Evolutionary conservation across 2,329 filamentous ascomycete genomes (phyloP), one percentile per base, ranked within the genome.

Genomic region (Aspergillus spinulosporus): DNA sequence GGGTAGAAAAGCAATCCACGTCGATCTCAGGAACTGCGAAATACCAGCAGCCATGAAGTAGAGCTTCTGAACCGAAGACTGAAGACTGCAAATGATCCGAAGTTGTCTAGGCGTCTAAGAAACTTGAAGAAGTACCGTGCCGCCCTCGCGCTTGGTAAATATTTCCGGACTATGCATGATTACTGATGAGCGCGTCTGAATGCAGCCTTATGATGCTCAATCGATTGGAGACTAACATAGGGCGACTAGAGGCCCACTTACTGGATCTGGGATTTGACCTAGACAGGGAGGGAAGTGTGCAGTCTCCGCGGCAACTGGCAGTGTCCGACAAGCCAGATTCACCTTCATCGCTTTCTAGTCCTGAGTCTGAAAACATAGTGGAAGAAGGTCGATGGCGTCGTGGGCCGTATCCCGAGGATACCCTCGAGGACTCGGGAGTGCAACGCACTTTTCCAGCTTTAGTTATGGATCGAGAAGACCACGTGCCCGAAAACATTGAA

Each of bases 171-270:
- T 6, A 4, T n/a, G 15, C 32, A 34, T 36, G 12, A 8, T 11
- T n/a, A 40, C 47, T 57, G 9, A 55, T n/a, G 26, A 5, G 49
- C 5, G 44, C 48, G 14, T 12, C 14, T 8, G 28, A 31, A 2
- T 29, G 39, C 50, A 61, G 57, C 31, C 59, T 56, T n/a, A 52
- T 51, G 39, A 61, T 62, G 61, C 58, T 62, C 34, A 57, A 61
- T 26, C 59, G 59, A 29, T 49, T 62, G 26, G 61, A 62, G 51
- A 50, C 56, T 7, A 61, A 56, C 14, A 59, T 62, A 21, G 59
- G 59, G 47, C 49, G 59, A 8, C 54, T 62, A 54, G 61, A 62
- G 21, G 50, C 54, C 37, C 61, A 45, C 7, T 39, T 62, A 37
- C 52, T 58, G 7, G 53, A 45, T 7, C 42, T 62, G 9, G 60